Conservation (phyloP, 768 basidiomycete genomes). For the Calocybe gangraenosa region DNA sequence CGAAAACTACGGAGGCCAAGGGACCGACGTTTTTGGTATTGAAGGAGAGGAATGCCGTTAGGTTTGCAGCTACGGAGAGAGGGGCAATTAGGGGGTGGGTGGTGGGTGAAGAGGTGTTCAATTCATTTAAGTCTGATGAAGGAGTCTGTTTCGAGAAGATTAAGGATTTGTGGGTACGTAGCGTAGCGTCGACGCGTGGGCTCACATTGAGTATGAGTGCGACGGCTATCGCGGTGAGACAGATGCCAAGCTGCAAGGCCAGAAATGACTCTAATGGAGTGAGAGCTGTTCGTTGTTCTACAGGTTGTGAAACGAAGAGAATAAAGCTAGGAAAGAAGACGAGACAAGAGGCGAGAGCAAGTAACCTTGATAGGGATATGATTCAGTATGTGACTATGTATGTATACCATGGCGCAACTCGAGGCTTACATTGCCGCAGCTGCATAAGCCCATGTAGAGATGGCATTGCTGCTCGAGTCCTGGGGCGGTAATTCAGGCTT, state of each 20-base stretch:
- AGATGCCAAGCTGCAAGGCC: slow-evolving; percentile 59
- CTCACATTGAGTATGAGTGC: slow-evolving; percentile 58
- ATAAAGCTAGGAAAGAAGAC: slow-evolving; percentile 59
- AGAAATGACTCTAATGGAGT: slow-evolving; percentile 71
- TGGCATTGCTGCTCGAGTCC: slow-evolving; percentile 7
- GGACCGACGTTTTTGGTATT: slow-evolving; percentile 56
- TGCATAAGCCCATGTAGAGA: slow-evolving; percentile 28
- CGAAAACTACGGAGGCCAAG: slow-evolving; percentile 47
- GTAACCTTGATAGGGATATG: slow-evolving; percentile 14
- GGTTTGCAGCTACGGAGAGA: slow-evolving; percentile 45
- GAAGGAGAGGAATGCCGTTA: slow-evolving; percentile 63
- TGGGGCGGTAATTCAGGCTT: background rate
- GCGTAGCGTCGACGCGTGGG: slow-evolving; percentile 3
- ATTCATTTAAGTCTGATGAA: slow-evolving; percentile 32
- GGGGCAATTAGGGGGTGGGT: slow-evolving; percentile 64
- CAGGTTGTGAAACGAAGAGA: slow-evolving; percentile 58
- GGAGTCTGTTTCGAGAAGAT: slow-evolving; percentile 34
- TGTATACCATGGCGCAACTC: no score
- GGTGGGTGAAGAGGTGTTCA: slow-evolving; percentile 17
- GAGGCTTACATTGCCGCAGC: slow-evolving; percentile 24
- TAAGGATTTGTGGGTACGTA: background rate
- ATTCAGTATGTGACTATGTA: no score
- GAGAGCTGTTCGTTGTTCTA: slow-evolving; percentile 35
- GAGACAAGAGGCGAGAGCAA: slow-evolving; percentile 24
- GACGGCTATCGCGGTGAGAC: slow-evolving; percentile 50